Evolutionary conservation across 2,329 filamentous ascomycete genomes (phyloP).

Genomic region (Arthrobotrys musiformis): DNA sequence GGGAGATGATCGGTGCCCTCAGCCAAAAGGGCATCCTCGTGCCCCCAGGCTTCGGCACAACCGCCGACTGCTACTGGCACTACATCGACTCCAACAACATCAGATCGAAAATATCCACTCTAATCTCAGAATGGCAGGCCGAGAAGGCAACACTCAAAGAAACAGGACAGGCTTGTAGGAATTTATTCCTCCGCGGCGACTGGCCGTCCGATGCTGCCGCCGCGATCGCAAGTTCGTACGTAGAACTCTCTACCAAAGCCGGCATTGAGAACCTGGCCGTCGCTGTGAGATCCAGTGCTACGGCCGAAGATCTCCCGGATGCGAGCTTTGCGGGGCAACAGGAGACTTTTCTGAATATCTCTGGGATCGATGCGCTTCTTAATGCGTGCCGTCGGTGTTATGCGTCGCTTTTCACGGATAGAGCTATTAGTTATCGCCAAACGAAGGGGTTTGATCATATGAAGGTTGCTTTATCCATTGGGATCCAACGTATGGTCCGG

Average conservation of each 20-base stretch:
- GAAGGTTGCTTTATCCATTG: slow-evolving; percentile 60
- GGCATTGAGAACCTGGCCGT: slow-evolving; percentile 60
- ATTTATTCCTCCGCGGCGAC: slow-evolving; percentile 60
- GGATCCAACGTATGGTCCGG: slow-evolving; percentile 60
- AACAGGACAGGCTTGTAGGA: slow-evolving; percentile 60
- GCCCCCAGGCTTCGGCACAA: slow-evolving; percentile 62
- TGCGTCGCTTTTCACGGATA: slow-evolving; percentile 63
- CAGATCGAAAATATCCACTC: slow-evolving; percentile 59
- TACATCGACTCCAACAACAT: slow-evolving; percentile 62
- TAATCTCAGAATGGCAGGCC: slow-evolving; percentile 61
- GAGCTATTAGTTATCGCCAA: slow-evolving; percentile 62
- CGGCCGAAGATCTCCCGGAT: slow-evolving; percentile 63
- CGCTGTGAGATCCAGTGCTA: slow-evolving; percentile 63
- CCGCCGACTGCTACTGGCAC: slow-evolving; percentile 61
- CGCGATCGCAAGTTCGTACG: slow-evolving; percentile 60
- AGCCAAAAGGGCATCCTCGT: slow-evolving; percentile 60
- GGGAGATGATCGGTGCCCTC: slow-evolving; percentile 62
- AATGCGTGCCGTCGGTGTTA: slow-evolving; percentile 62
- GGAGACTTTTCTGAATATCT: slow-evolving; percentile 63
- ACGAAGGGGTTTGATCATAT: slow-evolving; percentile 59
- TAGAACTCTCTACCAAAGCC: slow-evolving; percentile 58
- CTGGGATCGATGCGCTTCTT: slow-evolving; percentile 60
- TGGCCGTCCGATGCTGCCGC: slow-evolving; percentile 60
- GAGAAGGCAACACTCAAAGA: slow-evolving; percentile 60
- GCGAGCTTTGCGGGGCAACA: slow-evolving; percentile 64